Percentiles rank a stretch among this genome's conserved stretches.
phyloP scores from a whole-genome alignment of 1,284 basidiomycete species.

The Laetiporus sulphureus region DNA sequence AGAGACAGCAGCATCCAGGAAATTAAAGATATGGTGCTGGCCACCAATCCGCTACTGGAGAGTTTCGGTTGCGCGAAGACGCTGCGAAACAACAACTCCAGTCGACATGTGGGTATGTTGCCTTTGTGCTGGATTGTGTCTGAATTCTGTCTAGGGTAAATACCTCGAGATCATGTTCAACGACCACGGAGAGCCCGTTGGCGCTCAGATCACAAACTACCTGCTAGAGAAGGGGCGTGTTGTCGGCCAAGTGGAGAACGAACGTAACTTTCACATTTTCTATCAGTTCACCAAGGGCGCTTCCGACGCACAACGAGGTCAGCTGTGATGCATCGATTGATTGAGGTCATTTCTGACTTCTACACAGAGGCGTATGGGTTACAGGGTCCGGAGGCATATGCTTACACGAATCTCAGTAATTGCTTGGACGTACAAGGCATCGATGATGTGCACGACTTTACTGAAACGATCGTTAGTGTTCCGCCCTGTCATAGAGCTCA shows the following conservation, averaged over 20 bases:
- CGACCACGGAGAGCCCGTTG: conserved; percentile 85
- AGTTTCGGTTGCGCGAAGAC: conserved; percentile 99
- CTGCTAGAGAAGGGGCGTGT: conserved; percentile 96
- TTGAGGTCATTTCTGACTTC: conserved; percentile 9
- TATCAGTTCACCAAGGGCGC: conserved; percentile 99
- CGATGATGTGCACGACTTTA: conserved; percentile 84
- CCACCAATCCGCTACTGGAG: conserved; percentile 96
- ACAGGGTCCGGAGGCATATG: conserved; percentile 95
- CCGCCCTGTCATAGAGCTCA: not conserved
- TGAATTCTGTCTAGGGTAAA: conserved; percentile 68
- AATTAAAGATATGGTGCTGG: conserved; percentile 99
- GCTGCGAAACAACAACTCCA: conserved; percentile 96
- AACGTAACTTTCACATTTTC: conserved; percentile 99
- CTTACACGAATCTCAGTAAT: conserved; percentile 88
- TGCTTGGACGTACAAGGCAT: conserved; percentile 92
- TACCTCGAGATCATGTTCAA: conserved; percentile 99
- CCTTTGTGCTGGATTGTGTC: conserved; percentile 8
- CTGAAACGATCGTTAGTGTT: conserved; percentile 73
- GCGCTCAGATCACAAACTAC: conserved; percentile 98
- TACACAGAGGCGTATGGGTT: conserved; percentile 84
- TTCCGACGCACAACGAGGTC: conserved; percentile 80
- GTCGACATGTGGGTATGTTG: conserved; percentile 77
- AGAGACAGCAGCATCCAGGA: conserved; percentile 85
- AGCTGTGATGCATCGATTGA: conserved; percentile 11
- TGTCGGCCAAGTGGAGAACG: conserved; percentile 94